Conservation (phyloP, 305 asterid genomes). For the Caryopteris hybrid region DNA sequence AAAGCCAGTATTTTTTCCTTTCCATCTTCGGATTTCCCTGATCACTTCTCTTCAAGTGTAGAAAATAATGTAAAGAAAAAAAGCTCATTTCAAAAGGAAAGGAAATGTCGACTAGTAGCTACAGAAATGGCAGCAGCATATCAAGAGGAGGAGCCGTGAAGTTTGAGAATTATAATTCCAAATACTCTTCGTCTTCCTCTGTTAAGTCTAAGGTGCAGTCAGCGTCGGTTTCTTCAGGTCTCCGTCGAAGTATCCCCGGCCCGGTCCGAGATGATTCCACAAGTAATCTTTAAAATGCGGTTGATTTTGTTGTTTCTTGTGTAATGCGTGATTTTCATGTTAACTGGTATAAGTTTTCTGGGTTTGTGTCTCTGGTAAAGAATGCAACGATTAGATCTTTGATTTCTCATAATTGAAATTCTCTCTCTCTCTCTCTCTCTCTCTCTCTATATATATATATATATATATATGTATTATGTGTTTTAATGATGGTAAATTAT, state of each 20-base stretch:
- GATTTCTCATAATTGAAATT: background rate
- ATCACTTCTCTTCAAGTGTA: background rate
- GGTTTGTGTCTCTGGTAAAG: background rate
- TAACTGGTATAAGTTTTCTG: background rate
- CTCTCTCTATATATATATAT: too few relatives aligned
- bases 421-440: background rate
- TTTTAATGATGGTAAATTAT: background rate
- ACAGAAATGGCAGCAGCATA: constrained; percentile 39
- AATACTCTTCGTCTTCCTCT: constrained; percentile 37
- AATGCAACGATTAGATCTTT: constrained; percentile 10
- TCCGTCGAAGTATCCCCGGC: constrained; percentile 41
- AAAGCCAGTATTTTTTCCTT: too few relatives aligned
- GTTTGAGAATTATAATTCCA: constrained; percentile 27
- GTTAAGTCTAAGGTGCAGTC: constrained; percentile 35
- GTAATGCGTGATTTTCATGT: background rate
- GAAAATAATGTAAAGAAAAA: constrained; percentile 15
- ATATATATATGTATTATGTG: too few relatives aligned
- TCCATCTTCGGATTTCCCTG: background rate
- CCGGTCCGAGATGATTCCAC: constrained; percentile 34
- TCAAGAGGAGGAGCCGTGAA: constrained; percentile 34
- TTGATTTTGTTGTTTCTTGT: background rate
- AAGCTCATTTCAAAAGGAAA: background rate
- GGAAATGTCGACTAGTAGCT: constrained; percentile 28
- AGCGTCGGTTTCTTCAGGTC: constrained; percentile 23
- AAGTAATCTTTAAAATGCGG: constrained; percentile 24